Conservation (phyloP, 805 yeast genomes). For the Starmerella potacharoeniae region DNA sequence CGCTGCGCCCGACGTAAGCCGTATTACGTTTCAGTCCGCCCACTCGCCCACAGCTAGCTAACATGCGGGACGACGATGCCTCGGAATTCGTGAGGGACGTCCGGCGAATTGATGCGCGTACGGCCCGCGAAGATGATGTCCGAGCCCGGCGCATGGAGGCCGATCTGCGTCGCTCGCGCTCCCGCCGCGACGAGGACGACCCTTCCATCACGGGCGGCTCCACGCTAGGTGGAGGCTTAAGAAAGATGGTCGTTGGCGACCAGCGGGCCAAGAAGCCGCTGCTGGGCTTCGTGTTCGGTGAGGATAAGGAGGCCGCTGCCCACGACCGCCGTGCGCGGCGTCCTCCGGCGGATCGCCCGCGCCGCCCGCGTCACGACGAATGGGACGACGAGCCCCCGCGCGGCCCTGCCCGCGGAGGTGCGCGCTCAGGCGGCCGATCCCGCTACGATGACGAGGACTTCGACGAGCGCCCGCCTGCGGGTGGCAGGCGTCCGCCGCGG, state of each 20-base stretch:
- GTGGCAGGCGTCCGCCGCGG: not conserved
- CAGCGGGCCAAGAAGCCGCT: constrained; percentile 14
- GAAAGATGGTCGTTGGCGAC: constrained; percentile 14
- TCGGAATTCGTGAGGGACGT: constrained; percentile 14
- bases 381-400: not conserved
- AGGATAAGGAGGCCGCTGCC: constrained; percentile 1
- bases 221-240: constrained; percentile 9
- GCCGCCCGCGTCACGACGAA: not conserved
- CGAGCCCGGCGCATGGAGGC: constrained; percentile 15
- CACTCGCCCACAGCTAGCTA: not conserved
- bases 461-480: not conserved
- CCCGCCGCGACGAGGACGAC: constrained; percentile 9
- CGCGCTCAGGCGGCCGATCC: not conserved
- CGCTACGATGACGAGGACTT: not conserved
- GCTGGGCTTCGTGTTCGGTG: constrained; percentile 14
- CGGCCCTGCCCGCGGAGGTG: not conserved
- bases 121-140: constrained; percentile 14
- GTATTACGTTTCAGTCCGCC: not conserved
- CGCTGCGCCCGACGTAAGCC: not conserved
- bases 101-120: constrained; percentile 12
- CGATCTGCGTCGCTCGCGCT: constrained; percentile 13
- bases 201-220: constrained; percentile 1
- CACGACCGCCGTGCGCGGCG: not conserved
- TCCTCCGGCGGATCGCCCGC: not conserved
- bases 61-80: constrained; percentile 12